A percentile compares a stretch with the other conserved stretches of the same genome.
These are phyloP conservation scores for Carex scoparia DNA, from an alignment of 176 grass and related monocot genomes.

Conservation along the genomic window DNA sequence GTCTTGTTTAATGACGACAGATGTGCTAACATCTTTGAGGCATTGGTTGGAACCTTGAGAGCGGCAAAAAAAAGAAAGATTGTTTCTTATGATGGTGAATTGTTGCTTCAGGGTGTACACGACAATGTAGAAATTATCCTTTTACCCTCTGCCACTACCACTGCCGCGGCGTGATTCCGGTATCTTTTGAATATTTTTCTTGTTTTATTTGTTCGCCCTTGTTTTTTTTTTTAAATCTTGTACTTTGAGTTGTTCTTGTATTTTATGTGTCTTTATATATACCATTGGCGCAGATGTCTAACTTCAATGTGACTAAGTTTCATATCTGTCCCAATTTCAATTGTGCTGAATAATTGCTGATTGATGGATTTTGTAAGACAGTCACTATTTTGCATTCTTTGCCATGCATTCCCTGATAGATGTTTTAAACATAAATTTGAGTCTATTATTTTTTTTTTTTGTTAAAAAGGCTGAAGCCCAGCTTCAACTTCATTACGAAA, in stretches of 20 bases:
- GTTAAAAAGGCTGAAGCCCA: too few relatives aligned
- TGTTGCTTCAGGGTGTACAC: slow-evolving; percentile 91
- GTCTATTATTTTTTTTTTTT: not conserved
- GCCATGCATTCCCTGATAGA: not conserved
- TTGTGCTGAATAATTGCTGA: not conserved
- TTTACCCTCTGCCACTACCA: slow-evolving; percentile 32
- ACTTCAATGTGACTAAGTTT: not conserved
- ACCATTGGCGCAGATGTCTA: too few relatives aligned
- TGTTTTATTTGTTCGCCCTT: not conserved
- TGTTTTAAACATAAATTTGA: not conserved
- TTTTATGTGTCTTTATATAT: not conserved
- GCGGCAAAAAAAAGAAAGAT: slow-evolving; percentile 80
- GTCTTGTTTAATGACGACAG: slow-evolving; percentile 91
- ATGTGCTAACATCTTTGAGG: slow-evolving; percentile 92
- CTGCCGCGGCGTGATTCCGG: slow-evolving; percentile 12
- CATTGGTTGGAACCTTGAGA: slow-evolving; percentile 73
- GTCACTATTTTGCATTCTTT: not conserved
- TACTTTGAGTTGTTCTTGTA: not conserved
- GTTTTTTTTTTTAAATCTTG: not conserved
- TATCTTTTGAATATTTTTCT: not conserved
- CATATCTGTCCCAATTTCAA: not conserved
- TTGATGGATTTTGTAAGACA: not conserved
- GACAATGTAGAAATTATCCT: slow-evolving; percentile 87
- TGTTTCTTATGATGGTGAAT: slow-evolving; percentile 61
- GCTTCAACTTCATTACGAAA: too few relatives aligned